phyloP scores from a whole-genome alignment of 768 basidiomycete genomes.

The Suillus clintonianus region DNA sequence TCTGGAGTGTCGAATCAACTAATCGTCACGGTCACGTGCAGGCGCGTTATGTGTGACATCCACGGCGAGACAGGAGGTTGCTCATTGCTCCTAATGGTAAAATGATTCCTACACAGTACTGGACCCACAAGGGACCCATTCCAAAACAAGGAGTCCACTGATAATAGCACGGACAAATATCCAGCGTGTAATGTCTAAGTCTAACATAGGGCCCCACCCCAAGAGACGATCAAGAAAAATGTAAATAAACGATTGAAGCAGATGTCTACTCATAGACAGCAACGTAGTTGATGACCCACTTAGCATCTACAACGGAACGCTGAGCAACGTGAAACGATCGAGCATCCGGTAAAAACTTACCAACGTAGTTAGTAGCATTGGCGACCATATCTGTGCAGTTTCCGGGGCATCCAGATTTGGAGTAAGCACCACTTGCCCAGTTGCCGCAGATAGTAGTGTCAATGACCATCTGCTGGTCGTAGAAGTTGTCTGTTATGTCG shows the following conservation, averaged over 20 bases:
- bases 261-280: slow-evolving; percentile 46
- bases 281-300: slow-evolving; percentile 60
- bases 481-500: slow-evolving; percentile 52
- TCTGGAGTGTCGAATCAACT: too few species aligned
- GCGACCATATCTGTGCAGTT: slow-evolving; percentile 50
- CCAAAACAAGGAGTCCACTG: neutral
- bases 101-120: neutral
- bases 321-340: neutral
- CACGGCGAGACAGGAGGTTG: too few species aligned
- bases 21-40: too few species aligned
- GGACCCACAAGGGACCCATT: too few species aligned
- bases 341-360: slow-evolving; percentile 31
- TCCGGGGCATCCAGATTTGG: slow-evolving; percentile 37
- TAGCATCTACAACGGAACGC: slow-evolving; percentile 40
- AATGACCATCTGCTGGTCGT: slow-evolving; percentile 49
- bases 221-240: neutral
- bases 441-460: slow-evolving; percentile 37
- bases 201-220: neutral
- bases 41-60: too few species aligned
- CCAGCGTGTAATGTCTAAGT: neutral
- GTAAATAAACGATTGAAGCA: neutral
- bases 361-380: slow-evolving; percentile 55
- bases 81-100: too few species aligned
- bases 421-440: slow-evolving; percentile 29
- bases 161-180: neutral